Evolutionary conservation across 352 stramenopile genomes (phyloP).

Genomic region (Blastocystis sp.): DNA sequence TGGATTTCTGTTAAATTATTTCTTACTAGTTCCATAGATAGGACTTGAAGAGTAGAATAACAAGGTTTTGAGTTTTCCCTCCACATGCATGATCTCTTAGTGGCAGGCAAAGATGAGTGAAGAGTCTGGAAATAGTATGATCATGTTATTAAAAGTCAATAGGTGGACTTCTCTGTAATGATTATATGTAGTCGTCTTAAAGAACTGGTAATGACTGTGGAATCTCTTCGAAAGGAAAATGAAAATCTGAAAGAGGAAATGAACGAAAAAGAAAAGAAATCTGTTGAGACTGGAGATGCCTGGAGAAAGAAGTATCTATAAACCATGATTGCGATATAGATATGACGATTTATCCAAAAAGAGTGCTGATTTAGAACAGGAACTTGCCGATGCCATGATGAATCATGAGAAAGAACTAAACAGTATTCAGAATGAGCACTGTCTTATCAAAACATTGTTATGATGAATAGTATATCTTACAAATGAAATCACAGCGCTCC

Average conservation of each 20-base stretch:
- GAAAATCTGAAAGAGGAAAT: neutral
- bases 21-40: too few relatives aligned
- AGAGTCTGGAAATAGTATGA: neutral
- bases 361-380: neutral
- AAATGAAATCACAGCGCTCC: constrained; percentile 1
- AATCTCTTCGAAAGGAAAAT: neutral
- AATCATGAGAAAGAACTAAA: neutral
- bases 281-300: neutral
- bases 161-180: neutral
- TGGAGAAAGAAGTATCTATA: neutral
- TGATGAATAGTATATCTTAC: neutral
- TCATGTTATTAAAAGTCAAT: neutral
- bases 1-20: too few relatives aligned
- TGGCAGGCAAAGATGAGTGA: neutral
- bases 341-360: neutral
- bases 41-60: neutral
- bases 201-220: neutral
- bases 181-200: neutral
- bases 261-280: neutral
- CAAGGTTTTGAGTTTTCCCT: neutral
- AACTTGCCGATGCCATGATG: neutral
- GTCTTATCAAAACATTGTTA: neutral
- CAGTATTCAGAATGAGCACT: neutral
- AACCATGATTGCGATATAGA: neutral
- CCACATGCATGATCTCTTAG: neutral